Evolutionary conservation across 2,329 filamentous ascomycete species (phyloP).

Genomic region (Phyllosticta citrichinensis): DNA sequence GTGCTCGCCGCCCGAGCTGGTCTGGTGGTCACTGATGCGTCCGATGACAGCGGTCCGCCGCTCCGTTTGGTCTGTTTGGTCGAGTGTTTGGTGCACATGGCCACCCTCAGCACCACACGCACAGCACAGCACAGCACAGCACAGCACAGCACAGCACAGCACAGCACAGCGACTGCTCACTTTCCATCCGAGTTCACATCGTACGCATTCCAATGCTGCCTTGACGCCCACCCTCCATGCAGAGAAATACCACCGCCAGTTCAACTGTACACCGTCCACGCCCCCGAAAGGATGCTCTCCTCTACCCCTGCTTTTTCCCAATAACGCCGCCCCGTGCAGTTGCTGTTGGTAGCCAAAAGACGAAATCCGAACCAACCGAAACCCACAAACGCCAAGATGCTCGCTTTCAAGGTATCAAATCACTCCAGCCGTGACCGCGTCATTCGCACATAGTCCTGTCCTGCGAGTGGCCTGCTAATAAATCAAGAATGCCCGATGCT

Average conservation of each 20-base stretch:
- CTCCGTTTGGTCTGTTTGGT: neutral
- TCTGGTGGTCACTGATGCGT: too few relatives aligned
- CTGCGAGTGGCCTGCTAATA: neutral
- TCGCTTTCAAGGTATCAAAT: conserved; percentile 4
- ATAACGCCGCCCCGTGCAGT: conserved; percentile 5
- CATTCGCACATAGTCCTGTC: neutral
- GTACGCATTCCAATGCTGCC: neutral
- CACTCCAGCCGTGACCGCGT: neutral
- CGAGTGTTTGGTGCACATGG: neutral
- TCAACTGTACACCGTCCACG: neutral
- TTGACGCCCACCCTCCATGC: neutral
- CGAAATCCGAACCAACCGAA: neutral
- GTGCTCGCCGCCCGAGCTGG: neutral
- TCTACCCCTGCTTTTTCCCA: neutral
- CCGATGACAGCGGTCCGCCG: neutral
- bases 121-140: too few relatives aligned
- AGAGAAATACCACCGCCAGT: neutral
- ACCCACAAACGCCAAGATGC: conserved; percentile 4
- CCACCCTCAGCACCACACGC: neutral
- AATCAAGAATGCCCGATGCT: neutral
- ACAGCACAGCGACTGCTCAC: neutral
- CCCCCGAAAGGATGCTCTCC: neutral
- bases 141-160: too few relatives aligned
- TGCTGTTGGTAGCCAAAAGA: neutral
- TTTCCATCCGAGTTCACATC: neutral